These are phyloP conservation scores for Sisymbrium altissimum DNA, from an alignment of 345 rosid genomes.

Conservation along the genomic window DNA sequence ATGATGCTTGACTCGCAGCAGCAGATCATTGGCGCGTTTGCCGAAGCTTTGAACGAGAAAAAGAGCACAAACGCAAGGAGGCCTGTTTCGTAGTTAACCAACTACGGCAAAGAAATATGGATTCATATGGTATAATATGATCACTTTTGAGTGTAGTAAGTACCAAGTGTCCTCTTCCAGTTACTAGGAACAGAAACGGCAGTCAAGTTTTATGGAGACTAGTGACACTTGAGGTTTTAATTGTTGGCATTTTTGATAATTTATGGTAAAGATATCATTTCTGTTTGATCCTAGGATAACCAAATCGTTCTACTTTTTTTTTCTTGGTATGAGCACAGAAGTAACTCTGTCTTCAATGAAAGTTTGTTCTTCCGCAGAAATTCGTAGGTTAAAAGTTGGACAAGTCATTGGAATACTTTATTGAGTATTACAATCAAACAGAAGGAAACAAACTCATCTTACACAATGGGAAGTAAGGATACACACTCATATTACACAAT, in stretches of 20 bases:
- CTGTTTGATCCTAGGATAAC: background rate
- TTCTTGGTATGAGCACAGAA: no score
- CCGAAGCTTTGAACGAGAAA: conserved; percentile 40
- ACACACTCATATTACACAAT: background rate
- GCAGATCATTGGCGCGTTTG: conserved; percentile 47
- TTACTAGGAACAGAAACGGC: conserved; percentile 1
- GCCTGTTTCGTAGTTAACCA: conserved; percentile 1
- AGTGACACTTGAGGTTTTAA: conserved; percentile 6
- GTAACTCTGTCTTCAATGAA: background rate
- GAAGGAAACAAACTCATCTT: background rate
- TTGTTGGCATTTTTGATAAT: conserved; percentile 4
- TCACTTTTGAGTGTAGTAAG: conserved; percentile 11
- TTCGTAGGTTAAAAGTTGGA: background rate
- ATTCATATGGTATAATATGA: background rate
- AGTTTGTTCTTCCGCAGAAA: background rate
- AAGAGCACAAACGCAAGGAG: conserved; percentile 38
- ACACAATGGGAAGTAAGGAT: background rate
- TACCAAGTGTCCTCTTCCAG: conserved; percentile 18
- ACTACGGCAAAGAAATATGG: background rate
- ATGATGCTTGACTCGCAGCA: conserved; percentile 66
- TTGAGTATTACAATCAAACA: background rate
- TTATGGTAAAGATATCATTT: background rate
- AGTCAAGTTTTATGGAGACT: conserved; percentile 4
- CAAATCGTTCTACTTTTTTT: background rate
- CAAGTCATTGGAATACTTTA: background rate